A percentile compares a stretch with the other conserved stretches of the same genome.
Evolutionary conservation across 2,329 filamentous ascomycete species (phyloP).

Genomic region (Aspergillus oerlinghausenensis): DNA sequence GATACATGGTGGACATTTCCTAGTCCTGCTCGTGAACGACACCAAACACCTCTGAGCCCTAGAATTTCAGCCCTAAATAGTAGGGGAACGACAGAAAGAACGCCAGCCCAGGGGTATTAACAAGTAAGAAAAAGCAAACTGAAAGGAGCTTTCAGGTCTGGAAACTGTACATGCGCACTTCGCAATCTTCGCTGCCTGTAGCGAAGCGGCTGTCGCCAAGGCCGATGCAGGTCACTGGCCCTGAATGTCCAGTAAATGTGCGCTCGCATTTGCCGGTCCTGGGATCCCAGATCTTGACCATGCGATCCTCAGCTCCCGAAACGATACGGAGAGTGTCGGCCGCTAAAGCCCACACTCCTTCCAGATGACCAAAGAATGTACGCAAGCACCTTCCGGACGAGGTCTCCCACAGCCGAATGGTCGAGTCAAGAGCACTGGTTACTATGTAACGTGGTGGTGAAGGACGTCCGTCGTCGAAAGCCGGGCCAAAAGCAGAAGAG

Average conservation of each 20-base stretch:
- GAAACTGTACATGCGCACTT: slow-evolving; percentile 81
- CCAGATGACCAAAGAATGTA: slow-evolving; percentile 93
- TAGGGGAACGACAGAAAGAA: background rate
- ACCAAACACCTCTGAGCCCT: background rate
- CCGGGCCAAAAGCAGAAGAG: slow-evolving; percentile 54
- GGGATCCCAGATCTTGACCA: slow-evolving; percentile 95
- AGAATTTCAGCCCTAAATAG: background rate
- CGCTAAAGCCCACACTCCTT: slow-evolving; percentile 90
- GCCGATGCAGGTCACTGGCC: slow-evolving; percentile 88
- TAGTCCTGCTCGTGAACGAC: background rate
- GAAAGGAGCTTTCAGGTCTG: slow-evolving; percentile 24
- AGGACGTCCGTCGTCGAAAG: slow-evolving; percentile 62
- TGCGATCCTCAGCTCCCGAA: slow-evolving; percentile 84
- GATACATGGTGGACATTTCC: background rate
- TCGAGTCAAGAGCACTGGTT: slow-evolving; percentile 85
- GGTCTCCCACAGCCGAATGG: slow-evolving; percentile 89
- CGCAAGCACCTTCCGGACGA: slow-evolving; percentile 75
- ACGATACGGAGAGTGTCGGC: slow-evolving; percentile 86
- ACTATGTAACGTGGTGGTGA: slow-evolving; percentile 86
- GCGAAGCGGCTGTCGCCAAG: slow-evolving; percentile 85
- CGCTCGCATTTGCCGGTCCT: slow-evolving; percentile 85
- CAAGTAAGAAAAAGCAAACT: slow-evolving; percentile 1
- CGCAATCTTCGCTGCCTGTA: slow-evolving; percentile 88
- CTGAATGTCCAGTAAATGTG: slow-evolving; percentile 85
- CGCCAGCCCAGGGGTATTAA: background rate